Conservation (phyloP, 208 protist genomes). For the Naegleria gruberi region DNA sequence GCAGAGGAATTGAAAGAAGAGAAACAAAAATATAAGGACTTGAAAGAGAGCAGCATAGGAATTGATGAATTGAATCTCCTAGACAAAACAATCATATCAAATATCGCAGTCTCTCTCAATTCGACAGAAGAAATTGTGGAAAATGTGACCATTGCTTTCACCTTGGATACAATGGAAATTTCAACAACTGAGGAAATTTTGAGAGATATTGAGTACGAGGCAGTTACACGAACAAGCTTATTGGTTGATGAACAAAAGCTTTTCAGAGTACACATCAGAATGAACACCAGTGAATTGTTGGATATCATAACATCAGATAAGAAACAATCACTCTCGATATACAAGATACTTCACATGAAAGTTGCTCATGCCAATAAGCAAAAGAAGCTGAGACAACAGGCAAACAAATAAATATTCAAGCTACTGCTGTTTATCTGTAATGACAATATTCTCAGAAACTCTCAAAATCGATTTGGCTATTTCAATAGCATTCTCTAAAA, state of each 20-base stretch:
- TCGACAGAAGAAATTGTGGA: background rate
- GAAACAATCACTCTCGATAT: background rate
- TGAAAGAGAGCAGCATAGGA: background rate
- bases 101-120: background rate
- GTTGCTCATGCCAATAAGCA: background rate
- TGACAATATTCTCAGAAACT: background rate
- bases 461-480: background rate
- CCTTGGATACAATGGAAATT: background rate
- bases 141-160: background rate
- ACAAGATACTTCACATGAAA: background rate
- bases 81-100: background rate
- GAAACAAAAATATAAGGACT: background rate
- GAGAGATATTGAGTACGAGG: background rate
- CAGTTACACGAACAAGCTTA: background rate
- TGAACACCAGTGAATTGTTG: background rate
- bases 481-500: background rate
- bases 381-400: background rate
- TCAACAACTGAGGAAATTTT: background rate
- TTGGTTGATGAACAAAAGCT: background rate
- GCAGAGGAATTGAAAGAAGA: background rate
- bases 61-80: background rate
- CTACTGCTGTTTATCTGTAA: background rate
- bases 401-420: background rate
- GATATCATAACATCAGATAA: background rate
- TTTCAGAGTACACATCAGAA: background rate